Conservation (phyloP, 345 rosid genomes). For the Gossypium australe region DNA sequence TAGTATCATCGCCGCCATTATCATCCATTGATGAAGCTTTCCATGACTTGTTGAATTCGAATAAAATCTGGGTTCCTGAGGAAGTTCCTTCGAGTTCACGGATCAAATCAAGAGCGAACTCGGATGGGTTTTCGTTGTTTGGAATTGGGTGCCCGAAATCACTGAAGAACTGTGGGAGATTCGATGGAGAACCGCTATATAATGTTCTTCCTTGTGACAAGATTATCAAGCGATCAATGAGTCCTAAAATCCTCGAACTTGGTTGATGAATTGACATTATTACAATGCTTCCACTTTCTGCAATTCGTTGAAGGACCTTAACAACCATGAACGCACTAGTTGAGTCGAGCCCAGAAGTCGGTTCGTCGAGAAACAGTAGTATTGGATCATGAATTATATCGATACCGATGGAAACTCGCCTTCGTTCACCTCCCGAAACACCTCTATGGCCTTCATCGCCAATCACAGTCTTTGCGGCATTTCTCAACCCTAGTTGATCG, state of each 20-base stretch:
- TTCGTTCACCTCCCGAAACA: conserved; percentile 64
- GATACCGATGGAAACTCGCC: conserved; percentile 9
- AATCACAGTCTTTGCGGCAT: conserved; percentile 69
- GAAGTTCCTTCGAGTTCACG: conserved; percentile 76
- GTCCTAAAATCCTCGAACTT: conserved; percentile 73
- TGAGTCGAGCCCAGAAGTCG: conserved; percentile 91
- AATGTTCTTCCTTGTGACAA: not conserved
- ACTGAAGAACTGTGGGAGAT: not conserved
- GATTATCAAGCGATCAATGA: conserved; percentile 63
- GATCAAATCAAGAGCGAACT: conserved; percentile 77
- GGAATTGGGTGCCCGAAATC: conserved; percentile 68
- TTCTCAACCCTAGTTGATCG: conserved; percentile 73
- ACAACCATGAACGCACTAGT: conserved; percentile 93
- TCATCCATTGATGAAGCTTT: conserved; percentile 24
- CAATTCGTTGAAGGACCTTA: conserved; percentile 76
- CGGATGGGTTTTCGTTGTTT: conserved; percentile 67
- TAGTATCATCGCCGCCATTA: not conserved
- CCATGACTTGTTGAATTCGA: conserved; percentile 75
- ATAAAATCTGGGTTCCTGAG: conserved; percentile 53
- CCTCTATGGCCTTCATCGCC: conserved; percentile 96
- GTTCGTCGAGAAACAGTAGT: conserved; percentile 78
- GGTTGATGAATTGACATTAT: conserved; percentile 95
- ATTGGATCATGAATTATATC: conserved; percentile 64
- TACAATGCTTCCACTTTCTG: conserved; percentile 78
- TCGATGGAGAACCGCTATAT: not conserved